phyloP scores from a whole-genome alignment of 2,329 filamentous ascomycete genomes.

The Gaeumannomyces tritici region DNA sequence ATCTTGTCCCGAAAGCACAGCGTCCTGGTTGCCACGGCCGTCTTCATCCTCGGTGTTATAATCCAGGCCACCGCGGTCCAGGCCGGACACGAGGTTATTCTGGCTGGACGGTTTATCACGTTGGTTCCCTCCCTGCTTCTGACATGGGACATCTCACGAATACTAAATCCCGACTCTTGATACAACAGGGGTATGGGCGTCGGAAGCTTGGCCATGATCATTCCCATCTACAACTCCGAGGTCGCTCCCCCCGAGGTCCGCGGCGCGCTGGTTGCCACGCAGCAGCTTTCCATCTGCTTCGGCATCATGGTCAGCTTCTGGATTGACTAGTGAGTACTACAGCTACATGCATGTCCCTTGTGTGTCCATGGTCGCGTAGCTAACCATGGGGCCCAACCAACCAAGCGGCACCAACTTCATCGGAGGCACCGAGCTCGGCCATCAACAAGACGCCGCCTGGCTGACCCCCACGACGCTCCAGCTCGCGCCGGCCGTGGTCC shows the following conservation, averaged over 20 bases:
- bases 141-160: no score
- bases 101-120: constrained; percentile 65
- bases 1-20: constrained; percentile 58
- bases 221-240: constrained; percentile 37
- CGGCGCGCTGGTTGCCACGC: constrained; percentile 34
- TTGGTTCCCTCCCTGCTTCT: constrained; percentile 15
- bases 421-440: constrained; percentile 35
- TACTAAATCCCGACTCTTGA: neutral
- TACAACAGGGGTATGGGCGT: constrained; percentile 50
- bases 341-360: neutral
- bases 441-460: constrained; percentile 62
- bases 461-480: constrained; percentile 64
- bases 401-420: constrained; percentile 54
- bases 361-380: constrained; percentile 11
- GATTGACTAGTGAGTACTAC: constrained; percentile 40
- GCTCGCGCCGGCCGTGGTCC: constrained; percentile 53
- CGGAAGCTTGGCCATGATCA: constrained; percentile 57
- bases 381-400: constrained; percentile 14
- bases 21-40: constrained; percentile 52
- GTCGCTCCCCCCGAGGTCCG: constrained; percentile 37
- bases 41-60: constrained; percentile 64
- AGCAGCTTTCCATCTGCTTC: constrained; percentile 47
- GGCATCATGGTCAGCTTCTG: constrained; percentile 58
- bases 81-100: constrained; percentile 48
- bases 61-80: constrained; percentile 51